These are phyloP conservation scores for Nematocida minor DNA, from an alignment of 371 early-diverging fungal species.

Conservation along the genomic window DNA sequence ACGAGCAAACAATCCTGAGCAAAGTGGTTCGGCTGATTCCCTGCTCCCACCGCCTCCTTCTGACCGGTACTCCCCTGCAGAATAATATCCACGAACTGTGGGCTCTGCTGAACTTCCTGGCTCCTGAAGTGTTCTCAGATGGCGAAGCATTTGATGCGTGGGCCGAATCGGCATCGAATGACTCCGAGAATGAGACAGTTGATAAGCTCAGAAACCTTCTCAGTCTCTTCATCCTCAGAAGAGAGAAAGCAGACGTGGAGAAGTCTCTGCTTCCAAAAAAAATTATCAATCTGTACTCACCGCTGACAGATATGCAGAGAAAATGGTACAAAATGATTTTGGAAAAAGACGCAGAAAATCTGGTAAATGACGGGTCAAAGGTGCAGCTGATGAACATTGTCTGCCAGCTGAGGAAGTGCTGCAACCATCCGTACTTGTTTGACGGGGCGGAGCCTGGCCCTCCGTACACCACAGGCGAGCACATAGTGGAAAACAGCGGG, in stretches of 20 bases:
- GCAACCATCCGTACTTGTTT: slow-evolving; percentile 57
- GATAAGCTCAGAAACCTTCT: slow-evolving; percentile 49
- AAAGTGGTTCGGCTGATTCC: slow-evolving; percentile 49
- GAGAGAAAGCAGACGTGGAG: slow-evolving; percentile 55
- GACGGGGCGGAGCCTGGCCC: slow-evolving; percentile 68
- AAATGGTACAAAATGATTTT: slow-evolving; percentile 54
- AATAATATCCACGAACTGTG: slow-evolving; percentile 56
- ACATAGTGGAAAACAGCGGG: slow-evolving; percentile 87
- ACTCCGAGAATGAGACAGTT: slow-evolving; percentile 31
- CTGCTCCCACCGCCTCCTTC: slow-evolving; percentile 45
- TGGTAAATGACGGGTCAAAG: slow-evolving; percentile 48
- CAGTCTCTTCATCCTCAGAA: slow-evolving; percentile 46
- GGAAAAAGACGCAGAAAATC: slow-evolving; percentile 45
- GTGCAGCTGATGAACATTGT: slow-evolving; percentile 52
- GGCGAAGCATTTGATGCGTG: slow-evolving; percentile 54
- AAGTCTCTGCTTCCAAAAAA: slow-evolving; percentile 54
- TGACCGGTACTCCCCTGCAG: slow-evolving; percentile 56
- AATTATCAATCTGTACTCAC: slow-evolving; percentile 53
- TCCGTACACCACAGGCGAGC: slow-evolving; percentile 89
- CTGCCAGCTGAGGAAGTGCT: slow-evolving; percentile 54
- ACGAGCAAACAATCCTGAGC: slow-evolving; percentile 53
- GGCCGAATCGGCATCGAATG: slow-evolving; percentile 36
- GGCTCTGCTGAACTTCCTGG: slow-evolving; percentile 55
- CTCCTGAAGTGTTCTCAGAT: slow-evolving; percentile 54
- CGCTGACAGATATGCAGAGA: slow-evolving; percentile 52